Evolutionary conservation across 1,139 yeast species (phyloP), one percentile per base, ranked within the genome.

Genomic region (Blastobotrys capitulatus): DNA sequence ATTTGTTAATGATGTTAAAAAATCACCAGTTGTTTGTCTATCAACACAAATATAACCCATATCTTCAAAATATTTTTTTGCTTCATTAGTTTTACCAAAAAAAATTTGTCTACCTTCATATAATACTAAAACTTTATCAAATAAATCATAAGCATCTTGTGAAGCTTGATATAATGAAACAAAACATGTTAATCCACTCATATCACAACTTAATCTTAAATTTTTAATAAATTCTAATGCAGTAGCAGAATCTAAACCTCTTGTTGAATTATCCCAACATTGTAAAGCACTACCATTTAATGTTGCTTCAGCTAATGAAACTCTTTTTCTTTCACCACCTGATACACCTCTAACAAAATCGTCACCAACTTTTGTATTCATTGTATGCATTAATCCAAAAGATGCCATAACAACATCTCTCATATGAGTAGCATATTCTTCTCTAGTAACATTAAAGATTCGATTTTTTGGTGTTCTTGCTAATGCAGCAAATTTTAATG

Each of bases 81-180:
- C 95, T 29, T 70, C 64, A 15, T 66, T 65, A 13, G 80, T 74
- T 38, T 78, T 76, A 53, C 96, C 96, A 61, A 74, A 86, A 68
- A 65, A 87, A 50, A 87, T 82, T 66, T 86, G 94, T 59, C 82
- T 77, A 47, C 96, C 95, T 55, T 79, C 83, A 62, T 86, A 86
- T 39, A 87, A 69, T 19, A 87, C 81, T 38, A 80, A 71, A 12
- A 83, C 94, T 56, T 83, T 81, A 67, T 86, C 90, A 60, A 86
- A 86, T 52, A 81, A 67, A 51, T 83, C 80, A 62, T 85, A 86
- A 56, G 86, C 85, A 62, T 79, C 85, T 68, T 84, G 88, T 31
- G 88, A 81, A 58, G 90, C 86, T 70, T 86, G 95, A 66, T 86
- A 86, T 52, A 86, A 82, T 26, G 95, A 88, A 55, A 87, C 84